Evolutionary conservation across 257 asterid species (phyloP).

Genomic region (Fraxinus anomala): DNA sequence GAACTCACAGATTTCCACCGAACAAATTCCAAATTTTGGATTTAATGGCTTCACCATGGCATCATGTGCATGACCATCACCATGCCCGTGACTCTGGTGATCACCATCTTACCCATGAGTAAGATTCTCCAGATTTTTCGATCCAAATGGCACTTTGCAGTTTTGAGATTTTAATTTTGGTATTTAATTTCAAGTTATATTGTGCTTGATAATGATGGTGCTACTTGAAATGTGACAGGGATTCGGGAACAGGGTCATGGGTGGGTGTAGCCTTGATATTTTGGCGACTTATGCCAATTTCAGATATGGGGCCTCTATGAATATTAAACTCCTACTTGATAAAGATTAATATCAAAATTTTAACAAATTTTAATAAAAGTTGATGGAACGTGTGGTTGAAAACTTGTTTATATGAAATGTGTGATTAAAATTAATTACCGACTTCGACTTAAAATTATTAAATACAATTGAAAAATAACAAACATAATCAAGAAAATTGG

Average conservation of each 20-base stretch:
- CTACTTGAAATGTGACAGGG: constrained; percentile 43
- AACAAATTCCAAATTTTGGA: neutral
- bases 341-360: too few species aligned
- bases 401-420: too few species aligned
- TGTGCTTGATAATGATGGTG: neutral
- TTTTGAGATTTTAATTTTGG: neutral
- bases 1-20: neutral
- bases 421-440: too few species aligned
- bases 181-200: neutral
- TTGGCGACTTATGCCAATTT: too few species aligned
- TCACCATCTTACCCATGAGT: constrained; percentile 44
- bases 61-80: constrained; percentile 34
- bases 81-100: constrained; percentile 29
- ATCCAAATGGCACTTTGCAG: neutral
- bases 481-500: too few species aligned
- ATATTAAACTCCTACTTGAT: too few species aligned
- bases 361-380: too few species aligned
- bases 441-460: too few species aligned
- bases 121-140: neutral
- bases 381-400: too few species aligned
- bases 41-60: constrained; percentile 55
- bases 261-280: constrained; percentile 41
- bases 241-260: constrained; percentile 50
- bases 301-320: too few species aligned
- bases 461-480: too few species aligned